phyloP scores from a whole-genome alignment of 75 land plant species.

The Chamaecyparis obtusa region DNA sequence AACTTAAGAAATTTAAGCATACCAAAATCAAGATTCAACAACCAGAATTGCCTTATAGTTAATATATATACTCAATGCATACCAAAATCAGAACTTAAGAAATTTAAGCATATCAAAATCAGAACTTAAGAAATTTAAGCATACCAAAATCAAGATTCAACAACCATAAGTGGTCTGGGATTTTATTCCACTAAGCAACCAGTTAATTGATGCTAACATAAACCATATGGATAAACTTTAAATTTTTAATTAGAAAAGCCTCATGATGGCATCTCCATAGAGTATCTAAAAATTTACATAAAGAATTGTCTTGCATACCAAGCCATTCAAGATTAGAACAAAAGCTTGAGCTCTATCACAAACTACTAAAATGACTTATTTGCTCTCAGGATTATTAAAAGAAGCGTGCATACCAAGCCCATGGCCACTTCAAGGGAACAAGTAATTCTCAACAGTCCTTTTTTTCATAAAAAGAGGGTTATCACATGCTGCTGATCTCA shows the following conservation, averaged over 20 bases:
- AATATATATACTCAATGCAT: neutral
- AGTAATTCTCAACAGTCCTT: neutral
- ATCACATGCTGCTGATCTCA: neutral
- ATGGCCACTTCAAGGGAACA: neutral
- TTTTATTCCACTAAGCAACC: too few species aligned
- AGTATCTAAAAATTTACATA: neutral
- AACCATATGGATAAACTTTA: too few species aligned
- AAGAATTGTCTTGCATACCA: neutral
- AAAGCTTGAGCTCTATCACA: neutral
- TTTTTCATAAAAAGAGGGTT: too few species aligned
- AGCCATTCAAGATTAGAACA: neutral
- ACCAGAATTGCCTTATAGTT: neutral
- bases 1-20: too few species aligned
- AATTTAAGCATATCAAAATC: too few species aligned
- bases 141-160: too few species aligned
- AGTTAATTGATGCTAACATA: too few species aligned
- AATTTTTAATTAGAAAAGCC: too few species aligned
- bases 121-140: too few species aligned
- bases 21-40: too few species aligned
- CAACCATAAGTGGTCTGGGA: neutral
- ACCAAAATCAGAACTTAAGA: neutral
- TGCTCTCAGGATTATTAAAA: neutral
- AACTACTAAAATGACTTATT: neutral
- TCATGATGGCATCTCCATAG: too few species aligned
- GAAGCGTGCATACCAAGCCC: neutral